Base-by-base conservation (phyloP, 1,139 yeast genomes). In the Kluyveromyces sp. region DNA sequence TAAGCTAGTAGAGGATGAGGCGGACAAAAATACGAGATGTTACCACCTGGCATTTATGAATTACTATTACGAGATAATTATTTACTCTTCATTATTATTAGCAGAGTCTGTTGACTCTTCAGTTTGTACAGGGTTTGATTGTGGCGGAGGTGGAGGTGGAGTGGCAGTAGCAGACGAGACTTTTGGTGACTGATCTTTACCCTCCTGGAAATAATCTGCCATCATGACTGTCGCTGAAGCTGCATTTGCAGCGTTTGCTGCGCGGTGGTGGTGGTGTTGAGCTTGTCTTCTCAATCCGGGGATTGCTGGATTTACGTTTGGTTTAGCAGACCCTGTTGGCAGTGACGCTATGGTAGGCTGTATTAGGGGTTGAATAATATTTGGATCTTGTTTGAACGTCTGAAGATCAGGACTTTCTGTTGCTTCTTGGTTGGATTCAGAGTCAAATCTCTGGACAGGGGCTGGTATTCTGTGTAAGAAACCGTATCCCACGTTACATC, bases 401-500 rank as follows among this genome's bases (percentile, higher is more conserved):
- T 31, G 33, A 7, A 7, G 33, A n/a, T 25, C 39, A 15, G 41
- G 8, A 7, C 28, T 28, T 7, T n/a, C 25, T 4, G 28, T 21
- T 10, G 21, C 25, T 25, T 3, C 30, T 5, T 4, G 7, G 29
- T 25, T 29, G 25, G 31, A 10, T 4, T 10, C 15, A 10, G 42
- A 21, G 6, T 37, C 31, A 6, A 7, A 7, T 7, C 6, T n/a
- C 15, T 37, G 43, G 37, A 32, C 10, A 4, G 48, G 46, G 25
- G 49, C 43, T 26, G 52, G 96, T 21, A 92, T 69, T 53, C 95
- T 72, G 61, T 92, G 97, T 45, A 92, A 70, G 47, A 85, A 72
- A 0, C 97, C 97, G 60, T 89, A 90, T 0, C 97, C 97, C 7
- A 92, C 95, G 55, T 90, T 96, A 66, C 97, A 90, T 1, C 98